Evolutionary conservation across 495 filamentous ascomycete species (phyloP), one percentile per base, ranked within the genome.

Genomic region (Zalerion maritima): DNA sequence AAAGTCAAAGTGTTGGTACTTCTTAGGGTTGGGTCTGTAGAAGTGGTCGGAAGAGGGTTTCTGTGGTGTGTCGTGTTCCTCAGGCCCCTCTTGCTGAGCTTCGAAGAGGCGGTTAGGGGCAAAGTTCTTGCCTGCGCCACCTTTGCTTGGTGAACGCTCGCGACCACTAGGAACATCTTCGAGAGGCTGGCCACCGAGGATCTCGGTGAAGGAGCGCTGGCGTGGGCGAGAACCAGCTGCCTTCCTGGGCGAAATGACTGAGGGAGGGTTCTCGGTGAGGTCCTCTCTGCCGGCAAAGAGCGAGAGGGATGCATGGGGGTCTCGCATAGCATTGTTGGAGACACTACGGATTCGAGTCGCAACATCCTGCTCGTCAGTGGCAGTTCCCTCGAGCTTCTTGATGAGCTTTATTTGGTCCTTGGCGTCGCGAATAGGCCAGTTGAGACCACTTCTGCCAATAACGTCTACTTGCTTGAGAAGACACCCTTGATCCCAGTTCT

Each of bases 401-500:
- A 96, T 78, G 35, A 92, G 58, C 39, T 67, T 75, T 24, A 73
- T 63, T 53, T 96, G 89, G 14, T 92, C 84, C 39, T 71, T 77
- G 33, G 78, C 80, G 45, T 93, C 84, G 35, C 75, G 79, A 52
- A 97, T 87, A 12, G 89, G 89, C 89, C 89, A 97, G 46, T 78
- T 82, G 44, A 75, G 78, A 25, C 78, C 81, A 15, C 80, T 75
- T 40, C 72, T 70, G 33, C 89, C 89, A 54, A 97, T 96, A 18
- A 94, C 75, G 41, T 93, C 85, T 29, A 94, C 71, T 47, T 87
- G 77, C 55, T 89, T 96, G 36, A 97, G 65, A 6, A 96, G 68
- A 29, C 82, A 82, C 15, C 73, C 86, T 54, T 96, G 91, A 49
- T 97, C 89, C 89, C 89, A 97, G 51, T 78, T 79, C 35, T 86